Percentiles rank a stretch among this genome's conserved stretches.
Evolutionary conservation across 129 eudicot genomes (phyloP).

Genomic region (Logfia minima): DNA sequence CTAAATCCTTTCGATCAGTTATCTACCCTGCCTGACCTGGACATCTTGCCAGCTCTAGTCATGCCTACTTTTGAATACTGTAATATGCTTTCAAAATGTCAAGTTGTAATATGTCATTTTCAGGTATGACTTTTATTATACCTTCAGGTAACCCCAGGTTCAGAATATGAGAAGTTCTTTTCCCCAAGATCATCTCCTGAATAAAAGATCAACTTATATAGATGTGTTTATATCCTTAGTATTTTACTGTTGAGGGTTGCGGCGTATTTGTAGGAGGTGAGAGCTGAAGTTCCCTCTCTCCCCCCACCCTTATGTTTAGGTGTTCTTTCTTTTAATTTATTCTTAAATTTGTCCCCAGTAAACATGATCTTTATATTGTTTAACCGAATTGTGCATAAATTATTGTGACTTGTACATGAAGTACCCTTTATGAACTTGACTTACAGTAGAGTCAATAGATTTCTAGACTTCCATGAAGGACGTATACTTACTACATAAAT

Average conservation of each 20-base stretch:
- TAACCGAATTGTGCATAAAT: conserved; percentile 13
- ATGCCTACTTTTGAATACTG: not conserved
- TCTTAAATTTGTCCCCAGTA: conserved; percentile 6
- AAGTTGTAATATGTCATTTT: conserved; percentile 26
- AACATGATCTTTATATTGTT: conserved; percentile 1
- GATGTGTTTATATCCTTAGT: conserved; percentile 28
- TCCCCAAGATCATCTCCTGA: conserved; percentile 16
- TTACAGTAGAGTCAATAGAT: not conserved
- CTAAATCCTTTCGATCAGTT: not conserved
- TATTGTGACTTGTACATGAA: not conserved
- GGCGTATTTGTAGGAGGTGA: conserved; percentile 6
- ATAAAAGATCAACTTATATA: conserved; percentile 24
- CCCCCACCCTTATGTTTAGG: conserved; percentile 15
- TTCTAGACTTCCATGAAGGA: not conserved
- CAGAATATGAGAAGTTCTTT: conserved; percentile 26
- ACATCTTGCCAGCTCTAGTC: not conserved
- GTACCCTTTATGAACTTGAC: not conserved
- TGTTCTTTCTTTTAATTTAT: not conserved
- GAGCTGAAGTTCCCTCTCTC: conserved; percentile 2
- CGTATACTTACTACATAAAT: no score
- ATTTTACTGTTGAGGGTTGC: conserved; percentile 12
- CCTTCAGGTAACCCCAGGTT: conserved; percentile 27
- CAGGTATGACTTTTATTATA: conserved; percentile 40
- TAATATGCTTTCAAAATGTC: conserved; percentile 18
- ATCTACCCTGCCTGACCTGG: not conserved